A percentile compares a stretch with the other conserved stretches of the same genome.
These are phyloP conservation scores for Agrostemma githago DNA, from an alignment of 148 eudicot species.

Conservation along the genomic window DNA sequence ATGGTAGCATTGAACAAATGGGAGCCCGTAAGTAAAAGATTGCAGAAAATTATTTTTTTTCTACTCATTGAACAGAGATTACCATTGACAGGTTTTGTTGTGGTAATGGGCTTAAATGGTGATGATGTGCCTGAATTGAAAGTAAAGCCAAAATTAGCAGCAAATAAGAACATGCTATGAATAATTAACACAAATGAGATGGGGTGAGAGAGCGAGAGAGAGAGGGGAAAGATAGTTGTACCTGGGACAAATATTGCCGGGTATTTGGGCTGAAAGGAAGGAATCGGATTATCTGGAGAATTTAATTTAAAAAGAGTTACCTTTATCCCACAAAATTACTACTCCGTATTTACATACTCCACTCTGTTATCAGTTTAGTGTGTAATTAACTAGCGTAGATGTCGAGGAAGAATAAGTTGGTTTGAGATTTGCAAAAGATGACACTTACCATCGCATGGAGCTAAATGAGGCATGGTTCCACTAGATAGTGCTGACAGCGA, in stretches of 20 bases:
- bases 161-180: background rate
- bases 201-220: background rate
- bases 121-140: constrained; percentile 4
- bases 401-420: background rate
- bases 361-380: background rate
- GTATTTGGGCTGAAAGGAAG: background rate
- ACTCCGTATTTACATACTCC: background rate
- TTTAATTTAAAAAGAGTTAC: background rate
- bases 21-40: background rate
- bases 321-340: background rate
- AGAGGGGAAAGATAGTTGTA: background rate
- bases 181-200: background rate
- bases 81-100: constrained; percentile 6
- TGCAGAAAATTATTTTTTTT: background rate
- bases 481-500: background rate
- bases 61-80: background rate
- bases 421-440: background rate
- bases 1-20: background rate
- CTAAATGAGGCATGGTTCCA: background rate
- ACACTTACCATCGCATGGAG: constrained; percentile 11
- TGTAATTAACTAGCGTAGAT: background rate
- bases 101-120: background rate
- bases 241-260: constrained; percentile 13
- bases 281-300: constrained; percentile 6
- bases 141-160: background rate